Conservation (phyloP, 1,284 basidiomycete genomes). For the Puccinia triticina region DNA sequence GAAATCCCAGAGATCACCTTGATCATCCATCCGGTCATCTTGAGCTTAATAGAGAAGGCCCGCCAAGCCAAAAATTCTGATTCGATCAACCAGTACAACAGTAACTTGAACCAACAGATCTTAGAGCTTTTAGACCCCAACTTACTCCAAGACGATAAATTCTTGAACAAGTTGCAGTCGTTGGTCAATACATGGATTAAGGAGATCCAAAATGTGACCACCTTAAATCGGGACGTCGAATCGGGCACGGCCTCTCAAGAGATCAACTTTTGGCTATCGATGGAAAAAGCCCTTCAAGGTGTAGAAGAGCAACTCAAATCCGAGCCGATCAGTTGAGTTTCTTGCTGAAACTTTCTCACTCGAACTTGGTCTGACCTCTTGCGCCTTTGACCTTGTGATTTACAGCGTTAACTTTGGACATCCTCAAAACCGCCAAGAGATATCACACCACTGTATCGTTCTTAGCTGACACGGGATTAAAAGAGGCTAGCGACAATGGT, state of each 20-base stretch:
- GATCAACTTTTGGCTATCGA: conserved; percentile 96
- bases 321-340: conserved; percentile 72
- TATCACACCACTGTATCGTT: conserved; percentile 98
- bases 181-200: conserved; percentile 99
- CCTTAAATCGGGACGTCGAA: conserved; percentile 83
- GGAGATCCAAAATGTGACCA: conserved; percentile 94
- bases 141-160: conserved; percentile 79
- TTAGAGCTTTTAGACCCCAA: conserved; percentile 76
- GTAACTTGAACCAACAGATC: conserved; percentile 67
- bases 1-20: conserved; percentile 97
- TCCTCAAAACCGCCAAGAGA: conserved; percentile 90
- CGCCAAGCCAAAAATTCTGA: conserved; percentile 19
- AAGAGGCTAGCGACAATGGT: conserved; percentile 85
- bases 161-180: conserved; percentile 89
- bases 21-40: conserved; percentile 84
- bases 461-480: conserved; percentile 93
- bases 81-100: conserved; percentile 65
- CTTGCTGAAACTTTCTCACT: not conserved
- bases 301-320: conserved; percentile 89
- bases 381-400: not conserved
- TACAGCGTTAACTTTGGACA: conserved; percentile 82
- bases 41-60: conserved; percentile 74
- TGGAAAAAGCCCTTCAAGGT: conserved; percentile 87
- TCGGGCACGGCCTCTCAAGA: conserved; percentile 96
- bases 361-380: conserved; percentile 2